Percentiles rank a stretch among this genome's conserved stretches.
These are phyloP conservation scores for Astrephomene gubernaculifera DNA, from an alignment of 139 green algal genomes.

Conservation along the genomic window DNA sequence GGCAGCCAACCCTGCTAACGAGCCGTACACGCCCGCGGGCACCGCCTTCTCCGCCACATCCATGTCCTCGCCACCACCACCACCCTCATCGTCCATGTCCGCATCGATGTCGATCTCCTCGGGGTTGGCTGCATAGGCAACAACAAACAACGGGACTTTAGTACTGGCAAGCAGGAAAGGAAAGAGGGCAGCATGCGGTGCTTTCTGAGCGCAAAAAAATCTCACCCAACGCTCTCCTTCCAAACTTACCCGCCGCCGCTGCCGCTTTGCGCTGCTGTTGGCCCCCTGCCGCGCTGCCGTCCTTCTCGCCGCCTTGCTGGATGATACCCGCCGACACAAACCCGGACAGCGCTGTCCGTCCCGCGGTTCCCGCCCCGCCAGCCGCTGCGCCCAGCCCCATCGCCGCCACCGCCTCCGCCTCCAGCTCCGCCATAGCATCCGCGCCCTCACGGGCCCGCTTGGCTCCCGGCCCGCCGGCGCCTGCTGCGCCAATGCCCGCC, in stretches of 20 bases:
- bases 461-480: slow-evolving; percentile 18
- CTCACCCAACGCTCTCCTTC: too few species aligned
- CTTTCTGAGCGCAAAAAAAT: too few species aligned
- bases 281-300: background rate
- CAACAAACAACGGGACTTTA: background rate
- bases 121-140: slow-evolving; percentile 76
- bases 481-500: background rate
- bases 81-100: slow-evolving; percentile 71
- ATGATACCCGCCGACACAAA: slow-evolving; percentile 89
- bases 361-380: background rate
- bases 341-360: slow-evolving; percentile 70
- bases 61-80: slow-evolving; percentile 60
- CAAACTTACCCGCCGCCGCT: too few species aligned
- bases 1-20: slow-evolving; percentile 45
- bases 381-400: slow-evolving; percentile 42
- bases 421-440: slow-evolving; percentile 87
- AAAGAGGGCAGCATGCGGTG: too few species aligned
- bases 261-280: slow-evolving; percentile 23
- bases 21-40: slow-evolving; percentile 86
- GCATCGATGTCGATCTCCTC: slow-evolving; percentile 94
- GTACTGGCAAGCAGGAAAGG: too few species aligned
- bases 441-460: slow-evolving; percentile 45
- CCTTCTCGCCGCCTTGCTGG: slow-evolving; percentile 60
- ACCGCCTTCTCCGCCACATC: slow-evolving; percentile 83
- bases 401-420: slow-evolving; percentile 61